Base-by-base conservation (phyloP, 768 basidiomycete species). In the Candolleomyces efflorescens region DNA sequence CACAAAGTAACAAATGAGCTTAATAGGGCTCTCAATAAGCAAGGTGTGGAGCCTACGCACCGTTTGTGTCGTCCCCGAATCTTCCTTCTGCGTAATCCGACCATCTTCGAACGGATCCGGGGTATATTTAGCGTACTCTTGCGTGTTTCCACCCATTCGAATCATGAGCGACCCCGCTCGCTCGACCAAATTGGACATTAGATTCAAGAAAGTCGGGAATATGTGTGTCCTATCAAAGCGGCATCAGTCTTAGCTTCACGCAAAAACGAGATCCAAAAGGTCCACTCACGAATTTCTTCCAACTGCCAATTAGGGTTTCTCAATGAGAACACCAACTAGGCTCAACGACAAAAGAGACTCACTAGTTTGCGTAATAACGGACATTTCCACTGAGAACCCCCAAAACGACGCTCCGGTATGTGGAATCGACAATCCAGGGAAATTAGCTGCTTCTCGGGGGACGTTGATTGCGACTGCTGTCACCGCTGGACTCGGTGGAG, bases 91-190 rank as follows among this genome's bases (percentile, higher is more conserved):
- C 69, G 69, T 51, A 26, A 27, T 74, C 75, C 59, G 51, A 24
- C 44, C 43, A 24, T 24, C 51, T 17, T 83, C 77, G 0, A 80
- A 66, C 7, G 84, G 78, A 24, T 71, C 75, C 43, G 52, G n/a
- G 5, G 10, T 73, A 71, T 10, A 83, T 83, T 59, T 83, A 68
- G 5, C 86, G 2, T 75, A 79, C 55, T 94, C 91, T 66, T 92
- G 91, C 0, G 87, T 85, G 70, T 92, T 92, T 50, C 90, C 90
- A 22, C 91, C 90, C 1, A 92, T 75, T 53, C 90, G 82, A n/a
- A 91, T 70, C 13, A 79, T 71, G 6, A 89, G 82, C 1, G 69
- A 64, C 2, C 89, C 89, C 3, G 82, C 80, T 27, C 91, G 79
- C 62, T 82, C 75, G 48, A 74, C 76, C n/a, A 94, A 73, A 60